These are phyloP conservation scores for Neonectria hederae DNA, from an alignment of 2,329 filamentous ascomycete genomes.

Conservation along the genomic window DNA sequence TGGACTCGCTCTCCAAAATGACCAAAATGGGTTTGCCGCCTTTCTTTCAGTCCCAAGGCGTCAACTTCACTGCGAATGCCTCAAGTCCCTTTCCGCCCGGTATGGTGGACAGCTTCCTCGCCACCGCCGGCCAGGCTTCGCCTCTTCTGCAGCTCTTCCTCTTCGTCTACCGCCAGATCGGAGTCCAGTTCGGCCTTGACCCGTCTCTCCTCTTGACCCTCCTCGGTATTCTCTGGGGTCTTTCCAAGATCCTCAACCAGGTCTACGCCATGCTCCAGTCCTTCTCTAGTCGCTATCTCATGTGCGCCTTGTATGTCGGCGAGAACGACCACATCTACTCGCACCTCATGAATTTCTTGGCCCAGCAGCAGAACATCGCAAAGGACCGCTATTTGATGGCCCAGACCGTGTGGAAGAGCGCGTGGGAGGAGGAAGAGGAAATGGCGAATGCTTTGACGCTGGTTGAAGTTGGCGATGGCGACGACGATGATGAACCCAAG, in stretches of 20 bases:
- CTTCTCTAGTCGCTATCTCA: slow-evolving; percentile 57
- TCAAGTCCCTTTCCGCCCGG: slow-evolving; percentile 40
- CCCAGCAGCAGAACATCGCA: slow-evolving; percentile 60
- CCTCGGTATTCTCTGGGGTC: slow-evolving; percentile 59
- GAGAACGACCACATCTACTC: slow-evolving; percentile 67
- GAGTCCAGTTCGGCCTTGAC: slow-evolving; percentile 58
- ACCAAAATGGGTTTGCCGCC: slow-evolving; percentile 43
- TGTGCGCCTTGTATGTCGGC: slow-evolving; percentile 62
- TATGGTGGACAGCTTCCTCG: slow-evolving; percentile 56
- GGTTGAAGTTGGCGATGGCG: slow-evolving; percentile 39
- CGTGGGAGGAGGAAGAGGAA: slow-evolving; percentile 65
- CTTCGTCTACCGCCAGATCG: slow-evolving; percentile 58
- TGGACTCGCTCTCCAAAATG: slow-evolving; percentile 43
- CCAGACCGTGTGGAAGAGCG: slow-evolving; percentile 63
- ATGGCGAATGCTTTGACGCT: slow-evolving; percentile 51
- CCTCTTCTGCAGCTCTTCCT: slow-evolving; percentile 54
- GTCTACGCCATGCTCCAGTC: slow-evolving; percentile 47
- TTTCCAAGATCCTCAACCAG: slow-evolving; percentile 50
- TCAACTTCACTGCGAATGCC: slow-evolving; percentile 34
- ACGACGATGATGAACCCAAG: slow-evolving; percentile 47
- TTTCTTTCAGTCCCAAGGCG: slow-evolving; percentile 37
- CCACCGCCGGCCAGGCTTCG: slow-evolving; percentile 55
- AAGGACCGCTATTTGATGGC: slow-evolving; percentile 64
- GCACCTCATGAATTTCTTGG: slow-evolving; percentile 68
- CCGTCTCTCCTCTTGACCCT: slow-evolving; percentile 57